Percentiles rank a stretch among this genome's conserved stretches.
Evolutionary conservation across 2,329 filamentous ascomycete genomes (phyloP).

Genomic region (Coniochaeta pulveracea): DNA sequence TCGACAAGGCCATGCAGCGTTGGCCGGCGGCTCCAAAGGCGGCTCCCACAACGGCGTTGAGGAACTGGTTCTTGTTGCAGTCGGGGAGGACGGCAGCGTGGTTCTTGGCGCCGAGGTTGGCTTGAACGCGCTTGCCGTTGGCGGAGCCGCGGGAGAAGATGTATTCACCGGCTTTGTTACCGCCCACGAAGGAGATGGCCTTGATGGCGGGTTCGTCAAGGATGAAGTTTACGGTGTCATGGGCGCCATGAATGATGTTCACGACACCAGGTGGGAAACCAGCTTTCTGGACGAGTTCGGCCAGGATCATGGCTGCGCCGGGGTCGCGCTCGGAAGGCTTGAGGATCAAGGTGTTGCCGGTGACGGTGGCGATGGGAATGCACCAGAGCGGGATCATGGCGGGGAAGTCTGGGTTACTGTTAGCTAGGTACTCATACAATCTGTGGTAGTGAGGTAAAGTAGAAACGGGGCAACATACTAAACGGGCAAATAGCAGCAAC

Average conservation of each 20-base stretch:
- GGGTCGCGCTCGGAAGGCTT: slow-evolving; percentile 83
- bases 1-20: slow-evolving; percentile 78
- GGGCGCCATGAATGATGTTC: slow-evolving; percentile 72
- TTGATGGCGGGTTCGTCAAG: slow-evolving; percentile 78
- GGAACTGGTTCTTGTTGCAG: slow-evolving; percentile 81
- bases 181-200: slow-evolving; percentile 76
- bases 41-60: slow-evolving; percentile 74
- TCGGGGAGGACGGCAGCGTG: slow-evolving; percentile 76
- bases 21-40: slow-evolving; percentile 79
- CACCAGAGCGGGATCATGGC: slow-evolving; percentile 92
- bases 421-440: neutral
- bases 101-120: slow-evolving; percentile 82
- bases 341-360: slow-evolving; percentile 72
- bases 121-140: slow-evolving; percentile 81
- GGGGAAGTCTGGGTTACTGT: slow-evolving; percentile 54
- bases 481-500: slow-evolving; percentile 80
- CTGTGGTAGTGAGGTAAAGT: neutral
- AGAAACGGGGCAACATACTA: slow-evolving; percentile 41
- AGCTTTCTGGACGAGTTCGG: slow-evolving; percentile 67
- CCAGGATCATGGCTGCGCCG: slow-evolving; percentile 75
- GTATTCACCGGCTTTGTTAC: slow-evolving; percentile 83
- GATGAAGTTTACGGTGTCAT: slow-evolving; percentile 76
- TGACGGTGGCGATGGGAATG: slow-evolving; percentile 74
- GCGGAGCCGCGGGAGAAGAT: slow-evolving; percentile 70
- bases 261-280: slow-evolving; percentile 74